Evolutionary conservation across 1,284 basidiomycete species (phyloP).

Genomic region (Apiotrichum veenhuisii): DNA sequence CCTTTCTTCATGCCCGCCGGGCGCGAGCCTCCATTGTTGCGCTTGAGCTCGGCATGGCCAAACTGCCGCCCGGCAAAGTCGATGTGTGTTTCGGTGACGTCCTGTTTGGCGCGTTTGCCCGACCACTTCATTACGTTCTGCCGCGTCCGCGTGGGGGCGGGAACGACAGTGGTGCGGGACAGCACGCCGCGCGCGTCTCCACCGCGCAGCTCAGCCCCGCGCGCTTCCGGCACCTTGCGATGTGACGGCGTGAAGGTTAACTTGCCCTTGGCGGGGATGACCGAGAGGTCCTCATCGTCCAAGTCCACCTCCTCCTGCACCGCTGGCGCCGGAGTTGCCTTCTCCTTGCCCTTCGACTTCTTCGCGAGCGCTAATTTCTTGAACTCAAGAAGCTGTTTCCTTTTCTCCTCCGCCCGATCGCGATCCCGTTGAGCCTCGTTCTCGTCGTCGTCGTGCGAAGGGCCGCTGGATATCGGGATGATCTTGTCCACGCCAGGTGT

Average conservation of each 20-base stretch:
- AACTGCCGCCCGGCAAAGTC: slow-evolving; percentile 31
- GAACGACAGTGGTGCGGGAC: background rate
- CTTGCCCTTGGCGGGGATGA: slow-evolving; percentile 6
- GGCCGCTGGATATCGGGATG: background rate
- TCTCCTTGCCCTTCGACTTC: slow-evolving; percentile 1
- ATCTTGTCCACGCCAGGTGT: slow-evolving; percentile 14
- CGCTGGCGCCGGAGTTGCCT: background rate
- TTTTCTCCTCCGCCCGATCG: background rate
- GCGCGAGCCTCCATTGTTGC: slow-evolving; percentile 24
- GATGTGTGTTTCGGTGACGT: slow-evolving; percentile 31
- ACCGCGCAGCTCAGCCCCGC: no score
- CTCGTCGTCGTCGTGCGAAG: background rate
- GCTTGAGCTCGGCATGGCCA: slow-evolving; percentile 25
- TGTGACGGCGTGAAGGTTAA: background rate
- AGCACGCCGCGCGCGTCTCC: slow-evolving; percentile 28
- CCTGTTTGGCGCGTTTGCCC: slow-evolving; percentile 21
- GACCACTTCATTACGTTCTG: slow-evolving; percentile 23
- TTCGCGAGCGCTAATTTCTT: background rate
- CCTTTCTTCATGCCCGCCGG: slow-evolving; percentile 34
- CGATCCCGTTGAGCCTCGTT: background rate
- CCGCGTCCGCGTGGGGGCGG: slow-evolving; percentile 20
- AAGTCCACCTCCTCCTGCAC: background rate
- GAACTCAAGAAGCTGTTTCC: background rate
- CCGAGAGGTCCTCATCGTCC: slow-evolving; percentile 24
- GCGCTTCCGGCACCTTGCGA: background rate